phyloP scores from a whole-genome alignment of 352 stramenopile genomes.

The Globisporangium splendens region DNA sequence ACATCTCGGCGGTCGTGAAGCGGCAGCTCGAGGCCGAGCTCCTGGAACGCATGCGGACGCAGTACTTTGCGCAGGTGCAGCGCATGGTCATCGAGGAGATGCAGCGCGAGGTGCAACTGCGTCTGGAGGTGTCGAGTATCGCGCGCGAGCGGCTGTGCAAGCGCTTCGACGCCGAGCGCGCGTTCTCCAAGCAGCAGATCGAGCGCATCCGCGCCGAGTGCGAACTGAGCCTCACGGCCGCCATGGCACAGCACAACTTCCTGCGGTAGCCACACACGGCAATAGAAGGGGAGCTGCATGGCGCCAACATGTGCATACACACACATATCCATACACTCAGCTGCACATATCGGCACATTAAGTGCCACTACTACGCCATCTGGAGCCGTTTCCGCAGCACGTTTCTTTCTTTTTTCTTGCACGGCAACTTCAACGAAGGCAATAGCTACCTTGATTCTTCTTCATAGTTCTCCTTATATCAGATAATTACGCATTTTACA shows the following conservation, averaged over 20 bases:
- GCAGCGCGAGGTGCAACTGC: slow-evolving; percentile 53
- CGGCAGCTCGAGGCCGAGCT: slow-evolving; percentile 45
- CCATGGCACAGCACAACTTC: slow-evolving; percentile 70
- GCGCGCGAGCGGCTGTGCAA: slow-evolving; percentile 46
- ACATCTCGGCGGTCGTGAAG: slow-evolving; percentile 29
- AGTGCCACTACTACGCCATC: no score
- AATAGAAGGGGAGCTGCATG: neutral
- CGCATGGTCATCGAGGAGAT: slow-evolving; percentile 55
- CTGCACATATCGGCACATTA: no score
- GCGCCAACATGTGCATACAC: neutral
- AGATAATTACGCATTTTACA: no score
- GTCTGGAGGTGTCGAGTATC: slow-evolving; percentile 39
- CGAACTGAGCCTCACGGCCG: slow-evolving; percentile 55
- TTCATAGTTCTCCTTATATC: no score
- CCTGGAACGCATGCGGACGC: slow-evolving; percentile 59
- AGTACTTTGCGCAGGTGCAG: slow-evolving; percentile 56
- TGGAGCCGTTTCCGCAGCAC: neutral
- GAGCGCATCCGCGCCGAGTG: slow-evolving; percentile 58
- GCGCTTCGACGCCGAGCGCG: slow-evolving; percentile 47
- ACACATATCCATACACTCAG: neutral
- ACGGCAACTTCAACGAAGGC: neutral
- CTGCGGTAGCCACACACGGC: slow-evolving; percentile 34
- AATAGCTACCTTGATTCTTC: neutral
- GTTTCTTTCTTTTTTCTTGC: neutral
- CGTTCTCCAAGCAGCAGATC: slow-evolving; percentile 56